phyloP scores from a whole-genome alignment of 2,329 filamentous ascomycete species.

The Xylariales sp. region DNA sequence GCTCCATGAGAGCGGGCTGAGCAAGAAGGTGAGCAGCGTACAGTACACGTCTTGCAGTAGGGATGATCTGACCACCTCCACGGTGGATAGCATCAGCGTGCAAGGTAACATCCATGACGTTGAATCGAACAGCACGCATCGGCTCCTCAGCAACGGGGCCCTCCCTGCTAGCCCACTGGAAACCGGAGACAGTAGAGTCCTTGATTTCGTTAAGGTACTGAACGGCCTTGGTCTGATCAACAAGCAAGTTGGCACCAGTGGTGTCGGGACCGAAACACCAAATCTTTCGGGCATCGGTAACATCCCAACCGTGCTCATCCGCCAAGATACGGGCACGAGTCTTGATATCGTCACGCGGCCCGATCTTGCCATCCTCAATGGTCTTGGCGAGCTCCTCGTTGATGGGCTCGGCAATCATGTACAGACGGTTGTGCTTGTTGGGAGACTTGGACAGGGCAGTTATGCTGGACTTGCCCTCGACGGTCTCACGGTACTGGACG shows the following conservation, averaged over 20 bases:
- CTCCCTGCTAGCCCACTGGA: slow-evolving; percentile 99
- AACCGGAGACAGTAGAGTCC: slow-evolving; percentile 98
- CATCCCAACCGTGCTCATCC: slow-evolving; percentile 98
- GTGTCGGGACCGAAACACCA: slow-evolving; percentile 99
- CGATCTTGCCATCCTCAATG: slow-evolving; percentile 90
- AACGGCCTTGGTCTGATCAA: slow-evolving; percentile 99
- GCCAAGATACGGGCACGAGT: slow-evolving; percentile 90
- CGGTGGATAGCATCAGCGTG: slow-evolving; percentile 99
- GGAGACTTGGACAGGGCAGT: slow-evolving; percentile 98
- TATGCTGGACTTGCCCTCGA: slow-evolving; percentile 79
- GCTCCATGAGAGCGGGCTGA: slow-evolving; percentile 87
- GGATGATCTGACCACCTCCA: slow-evolving; percentile 98
- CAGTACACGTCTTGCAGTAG: slow-evolving; percentile 93
- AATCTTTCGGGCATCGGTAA: slow-evolving; percentile 99
- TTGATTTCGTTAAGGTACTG: slow-evolving; percentile 99
- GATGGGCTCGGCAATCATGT: slow-evolving; percentile 87
- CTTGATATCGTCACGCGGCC: slow-evolving; percentile 98
- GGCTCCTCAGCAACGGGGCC: slow-evolving; percentile 97
- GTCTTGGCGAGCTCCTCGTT: slow-evolving; percentile 85
- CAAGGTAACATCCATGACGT: slow-evolving; percentile 98
- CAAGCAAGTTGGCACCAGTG: slow-evolving; percentile 93
- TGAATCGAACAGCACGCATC: slow-evolving; percentile 95
- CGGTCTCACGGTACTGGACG: slow-evolving; percentile 97
- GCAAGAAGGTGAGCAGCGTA: slow-evolving; percentile 91
- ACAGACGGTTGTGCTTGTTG: slow-evolving; percentile 99